These are phyloP conservation scores for Elsinoe necatrix DNA, from an alignment of 2,329 filamentous ascomycete species.

Conservation along the genomic window DNA sequence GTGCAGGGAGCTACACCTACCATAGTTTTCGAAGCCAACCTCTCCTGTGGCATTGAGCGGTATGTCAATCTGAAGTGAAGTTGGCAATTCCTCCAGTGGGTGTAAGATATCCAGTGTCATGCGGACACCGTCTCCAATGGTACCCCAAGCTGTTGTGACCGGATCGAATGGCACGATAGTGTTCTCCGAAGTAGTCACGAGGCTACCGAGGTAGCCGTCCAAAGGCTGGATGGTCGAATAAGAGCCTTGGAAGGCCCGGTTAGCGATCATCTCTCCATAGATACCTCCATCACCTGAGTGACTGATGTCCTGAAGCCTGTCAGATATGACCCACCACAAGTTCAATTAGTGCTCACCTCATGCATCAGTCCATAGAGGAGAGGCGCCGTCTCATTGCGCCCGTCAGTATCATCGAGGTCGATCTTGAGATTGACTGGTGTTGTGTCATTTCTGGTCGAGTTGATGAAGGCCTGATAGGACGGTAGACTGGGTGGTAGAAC, in stretches of 20 bases:
- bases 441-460: slow-evolving; percentile 19
- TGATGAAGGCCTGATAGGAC: slow-evolving; percentile 19
- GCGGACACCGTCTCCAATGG: slow-evolving; percentile 28
- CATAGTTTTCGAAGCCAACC: slow-evolving; percentile 42
- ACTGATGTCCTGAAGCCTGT: slow-evolving; percentile 27
- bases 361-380: slow-evolving; percentile 19
- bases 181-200: slow-evolving; percentile 24
- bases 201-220: slow-evolving; percentile 22
- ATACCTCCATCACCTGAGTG: slow-evolving; percentile 64
- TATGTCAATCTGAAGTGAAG: slow-evolving; percentile 36
- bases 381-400: slow-evolving; percentile 18
- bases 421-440: slow-evolving; percentile 17
- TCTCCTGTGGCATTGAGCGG: slow-evolving; percentile 31
- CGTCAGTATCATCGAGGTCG: slow-evolving; percentile 14
- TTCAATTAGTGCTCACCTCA: slow-evolving; percentile 7
- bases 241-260: slow-evolving; percentile 57
- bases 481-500: slow-evolving; percentile 11
- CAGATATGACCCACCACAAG: background rate
- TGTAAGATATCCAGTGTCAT: slow-evolving; percentile 34
- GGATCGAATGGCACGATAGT: slow-evolving; percentile 26
- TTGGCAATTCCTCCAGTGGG: slow-evolving; percentile 38
- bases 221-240: slow-evolving; percentile 19
- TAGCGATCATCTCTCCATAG: slow-evolving; percentile 62
- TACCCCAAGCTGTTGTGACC: slow-evolving; percentile 23
- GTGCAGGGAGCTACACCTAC: slow-evolving; percentile 15